Percentiles rank a stretch among this genome's conserved stretches.
phyloP scores from a whole-genome alignment of 2,329 filamentous ascomycete genomes.

The Paecilomyces formosus region DNA sequence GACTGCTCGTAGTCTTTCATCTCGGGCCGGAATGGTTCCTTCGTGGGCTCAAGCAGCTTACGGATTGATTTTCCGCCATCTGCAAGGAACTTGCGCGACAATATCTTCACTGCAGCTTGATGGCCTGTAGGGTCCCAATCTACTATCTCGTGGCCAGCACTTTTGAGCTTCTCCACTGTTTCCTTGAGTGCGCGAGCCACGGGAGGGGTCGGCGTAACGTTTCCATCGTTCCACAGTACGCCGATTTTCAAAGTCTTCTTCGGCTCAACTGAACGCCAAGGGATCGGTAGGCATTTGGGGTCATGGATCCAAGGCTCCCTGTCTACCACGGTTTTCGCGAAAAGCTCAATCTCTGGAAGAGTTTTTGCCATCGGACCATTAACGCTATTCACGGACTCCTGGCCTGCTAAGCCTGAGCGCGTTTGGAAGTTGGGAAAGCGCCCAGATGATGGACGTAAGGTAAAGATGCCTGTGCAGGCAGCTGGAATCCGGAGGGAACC shows the following conservation, averaged over 20 bases:
- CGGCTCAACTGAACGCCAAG: constrained; percentile 37
- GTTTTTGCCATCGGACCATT: constrained; percentile 56
- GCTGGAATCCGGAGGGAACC: constrained; percentile 34
- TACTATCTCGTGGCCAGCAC: constrained; percentile 43
- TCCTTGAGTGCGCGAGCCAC: constrained; percentile 49
- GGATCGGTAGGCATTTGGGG: constrained; percentile 51
- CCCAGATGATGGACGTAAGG: constrained; percentile 33
- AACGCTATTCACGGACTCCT: constrained; percentile 57
- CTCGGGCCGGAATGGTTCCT: constrained; percentile 39
- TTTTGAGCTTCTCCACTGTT: constrained; percentile 47
- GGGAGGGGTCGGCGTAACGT: constrained; percentile 58
- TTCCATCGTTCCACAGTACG: constrained; percentile 54
- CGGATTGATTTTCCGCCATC: constrained; percentile 43
- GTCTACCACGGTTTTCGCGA: constrained; percentile 44
- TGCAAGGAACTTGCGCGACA: constrained; percentile 33
- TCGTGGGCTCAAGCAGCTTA: constrained; percentile 8
- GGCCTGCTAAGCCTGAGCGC: constrained; percentile 54
- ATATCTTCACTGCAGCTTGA: not conserved
- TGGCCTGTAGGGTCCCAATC: constrained; percentile 19
- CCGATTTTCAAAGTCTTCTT: constrained; percentile 44
- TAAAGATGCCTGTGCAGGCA: constrained; percentile 31
- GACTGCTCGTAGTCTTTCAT: constrained; percentile 40
- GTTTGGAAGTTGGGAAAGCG: constrained; percentile 28
- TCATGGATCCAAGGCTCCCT: constrained; percentile 50
- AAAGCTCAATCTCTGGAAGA: constrained; percentile 49